Conservation (phyloP, 2,329 filamentous ascomycete species). For the Claviceps sp. region DNA sequence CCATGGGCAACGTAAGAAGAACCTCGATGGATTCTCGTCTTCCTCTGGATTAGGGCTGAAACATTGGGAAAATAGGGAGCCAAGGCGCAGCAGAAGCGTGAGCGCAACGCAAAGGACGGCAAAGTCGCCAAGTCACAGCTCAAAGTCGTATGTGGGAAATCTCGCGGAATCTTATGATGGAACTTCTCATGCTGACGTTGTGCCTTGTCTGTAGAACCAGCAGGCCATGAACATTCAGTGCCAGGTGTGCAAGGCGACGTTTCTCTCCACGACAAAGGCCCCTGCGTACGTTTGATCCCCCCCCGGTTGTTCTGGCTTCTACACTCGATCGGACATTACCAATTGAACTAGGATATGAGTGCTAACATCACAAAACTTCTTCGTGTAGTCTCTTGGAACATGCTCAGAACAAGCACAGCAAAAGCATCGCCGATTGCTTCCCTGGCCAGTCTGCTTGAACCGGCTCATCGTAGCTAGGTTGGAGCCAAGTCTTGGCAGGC, state of each 20-base stretch:
- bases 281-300: conserved; percentile 41
- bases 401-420: conserved; percentile 64
- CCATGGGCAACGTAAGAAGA: conserved; percentile 4
- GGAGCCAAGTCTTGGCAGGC: background rate
- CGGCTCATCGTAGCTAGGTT: background rate
- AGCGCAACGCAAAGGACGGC: conserved; percentile 52
- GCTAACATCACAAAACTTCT: background rate
- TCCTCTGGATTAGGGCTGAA: background rate
- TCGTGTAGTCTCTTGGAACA: conserved; percentile 49
- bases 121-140: conserved; percentile 51
- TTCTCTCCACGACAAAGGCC: conserved; percentile 63
- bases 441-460: conserved; percentile 25
- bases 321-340: background rate
- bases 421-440: conserved; percentile 60
- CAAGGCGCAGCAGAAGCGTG: conserved; percentile 58
- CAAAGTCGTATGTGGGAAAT: conserved; percentile 42
- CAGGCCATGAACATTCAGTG: conserved; percentile 67
- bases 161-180: background rate
- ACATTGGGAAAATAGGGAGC: conserved; percentile 34
- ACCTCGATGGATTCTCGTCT: background rate
- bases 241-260: conserved; percentile 62
- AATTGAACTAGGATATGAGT: background rate
- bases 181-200: background rate
- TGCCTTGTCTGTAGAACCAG: conserved; percentile 42
- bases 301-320: background rate